These are phyloP conservation scores for Thalia dealbata DNA, from an alignment of 176 grass and related monocot species.

Conservation along the genomic window DNA sequence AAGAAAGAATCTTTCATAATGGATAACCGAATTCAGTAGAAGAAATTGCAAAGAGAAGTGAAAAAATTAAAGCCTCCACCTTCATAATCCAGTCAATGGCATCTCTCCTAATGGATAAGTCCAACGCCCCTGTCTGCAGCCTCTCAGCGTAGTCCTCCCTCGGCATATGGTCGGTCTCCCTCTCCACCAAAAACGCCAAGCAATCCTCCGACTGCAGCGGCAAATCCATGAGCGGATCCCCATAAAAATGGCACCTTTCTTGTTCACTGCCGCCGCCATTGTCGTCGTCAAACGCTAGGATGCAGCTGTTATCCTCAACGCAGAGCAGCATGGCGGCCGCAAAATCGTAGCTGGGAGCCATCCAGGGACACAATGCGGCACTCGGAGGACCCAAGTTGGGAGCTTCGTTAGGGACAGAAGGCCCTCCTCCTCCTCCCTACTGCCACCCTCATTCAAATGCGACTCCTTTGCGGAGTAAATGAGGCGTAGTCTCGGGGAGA, in stretches of 20 bases:
- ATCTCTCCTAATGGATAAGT: conserved; percentile 12
- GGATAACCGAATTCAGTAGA: background rate
- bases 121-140: background rate
- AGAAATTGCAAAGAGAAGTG: background rate
- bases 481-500: background rate
- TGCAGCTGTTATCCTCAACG: conserved; percentile 15
- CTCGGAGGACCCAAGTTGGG: background rate
- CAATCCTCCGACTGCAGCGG: conserved; percentile 5
- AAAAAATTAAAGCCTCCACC: background rate
- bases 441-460: background rate
- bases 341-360: conserved; percentile 13
- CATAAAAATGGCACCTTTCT: conserved; percentile 10
- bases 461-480: background rate
- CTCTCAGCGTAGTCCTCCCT: conserved; percentile 19
- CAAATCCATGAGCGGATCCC: conserved; percentile 4
- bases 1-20: background rate
- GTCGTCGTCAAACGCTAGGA: conserved; percentile 11
- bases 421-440: background rate
- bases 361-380: background rate
- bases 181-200: conserved; percentile 3
- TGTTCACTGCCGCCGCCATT: background rate
- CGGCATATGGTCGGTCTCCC: conserved; percentile 8
- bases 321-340: conserved; percentile 11
- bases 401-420: background rate
- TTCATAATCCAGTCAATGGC: conserved; percentile 21